Conservation (phyloP, 805 yeast genomes). For the Ogataea pignaliae region DNA sequence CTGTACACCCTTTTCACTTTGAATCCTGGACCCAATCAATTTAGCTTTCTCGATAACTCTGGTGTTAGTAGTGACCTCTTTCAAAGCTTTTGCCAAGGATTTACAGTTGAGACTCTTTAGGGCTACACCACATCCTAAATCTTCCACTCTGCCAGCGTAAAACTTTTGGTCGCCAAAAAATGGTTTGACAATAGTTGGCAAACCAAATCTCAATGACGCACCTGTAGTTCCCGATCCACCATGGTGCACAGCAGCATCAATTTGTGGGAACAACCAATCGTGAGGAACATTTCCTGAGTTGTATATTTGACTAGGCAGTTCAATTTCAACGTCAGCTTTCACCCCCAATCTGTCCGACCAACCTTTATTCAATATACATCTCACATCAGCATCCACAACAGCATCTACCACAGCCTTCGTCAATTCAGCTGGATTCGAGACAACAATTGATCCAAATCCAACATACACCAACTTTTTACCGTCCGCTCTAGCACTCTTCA, state of each 20-base stretch:
- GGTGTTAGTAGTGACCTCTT: slow-evolving; percentile 60
- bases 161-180: slow-evolving; percentile 96
- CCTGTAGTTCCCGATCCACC: slow-evolving; percentile 98
- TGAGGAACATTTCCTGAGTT: slow-evolving; percentile 78
- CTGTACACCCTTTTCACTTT: slow-evolving; percentile 74
- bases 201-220: slow-evolving; percentile 78
- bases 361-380: slow-evolving; percentile 87
- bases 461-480: slow-evolving; percentile 77
- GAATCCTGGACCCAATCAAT: slow-evolving; percentile 56
- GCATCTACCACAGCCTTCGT: slow-evolving; percentile 78
- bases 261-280: slow-evolving; percentile 86
- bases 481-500: slow-evolving; percentile 53
- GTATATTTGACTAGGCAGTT: slow-evolving; percentile 63
- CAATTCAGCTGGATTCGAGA: slow-evolving; percentile 71
- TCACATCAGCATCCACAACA: slow-evolving; percentile 72
- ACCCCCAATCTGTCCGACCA: slow-evolving; percentile 76
- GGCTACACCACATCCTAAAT: slow-evolving; percentile 77
- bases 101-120: slow-evolving; percentile 63
- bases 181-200: slow-evolving; percentile 89
- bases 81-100: slow-evolving; percentile 62
- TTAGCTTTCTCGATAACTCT: slow-evolving; percentile 67
- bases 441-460: slow-evolving; percentile 96
- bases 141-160: slow-evolving; percentile 83
- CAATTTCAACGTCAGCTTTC: slow-evolving; percentile 37
- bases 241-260: slow-evolving; percentile 95